Evolutionary conservation across 768 basidiomycete genomes (phyloP).

Genomic region (Ramaria rubella): DNA sequence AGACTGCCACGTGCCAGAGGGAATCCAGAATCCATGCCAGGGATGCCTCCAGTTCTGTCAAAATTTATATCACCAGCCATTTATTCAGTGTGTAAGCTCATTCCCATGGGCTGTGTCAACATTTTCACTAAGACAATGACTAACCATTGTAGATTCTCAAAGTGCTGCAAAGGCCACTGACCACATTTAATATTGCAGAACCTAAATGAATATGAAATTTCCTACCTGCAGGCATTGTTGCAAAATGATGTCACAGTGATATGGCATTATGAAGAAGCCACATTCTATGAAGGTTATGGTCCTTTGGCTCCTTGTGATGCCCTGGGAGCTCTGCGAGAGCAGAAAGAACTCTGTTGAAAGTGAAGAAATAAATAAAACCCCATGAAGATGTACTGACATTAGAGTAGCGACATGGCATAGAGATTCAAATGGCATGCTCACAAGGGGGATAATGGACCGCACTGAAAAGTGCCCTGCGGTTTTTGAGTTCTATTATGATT

Average conservation of each 20-base stretch:
- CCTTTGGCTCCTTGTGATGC: constrained; percentile 18
- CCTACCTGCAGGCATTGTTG: constrained; percentile 21
- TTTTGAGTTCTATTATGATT: constrained; percentile 10
- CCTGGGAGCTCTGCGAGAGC: constrained; percentile 13
- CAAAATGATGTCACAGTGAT: neutral
- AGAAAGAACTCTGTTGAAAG: constrained; percentile 16
- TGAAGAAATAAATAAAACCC: too few species aligned
- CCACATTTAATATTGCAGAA: constrained; percentile 20
- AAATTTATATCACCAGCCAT: too few species aligned
- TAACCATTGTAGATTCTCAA: constrained; percentile 8
- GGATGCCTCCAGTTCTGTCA: constrained; percentile 7
- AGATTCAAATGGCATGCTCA: too few species aligned
- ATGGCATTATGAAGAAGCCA: constrained; percentile 1
- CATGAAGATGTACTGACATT: neutral
- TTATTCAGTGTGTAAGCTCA: neutral
- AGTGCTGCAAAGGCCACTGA: neutral
- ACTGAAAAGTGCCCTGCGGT: too few species aligned
- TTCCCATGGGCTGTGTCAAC: constrained; percentile 11
- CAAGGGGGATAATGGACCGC: constrained; percentile 4
- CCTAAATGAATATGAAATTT: constrained; percentile 18
- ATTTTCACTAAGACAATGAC: neutral
- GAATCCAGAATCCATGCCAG: neutral
- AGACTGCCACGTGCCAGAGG: neutral
- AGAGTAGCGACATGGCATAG: constrained; percentile 19
- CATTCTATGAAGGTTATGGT: constrained; percentile 15